phyloP scores from a whole-genome alignment of 306 rosid genomes.

The Cercis canadensis region DNA sequence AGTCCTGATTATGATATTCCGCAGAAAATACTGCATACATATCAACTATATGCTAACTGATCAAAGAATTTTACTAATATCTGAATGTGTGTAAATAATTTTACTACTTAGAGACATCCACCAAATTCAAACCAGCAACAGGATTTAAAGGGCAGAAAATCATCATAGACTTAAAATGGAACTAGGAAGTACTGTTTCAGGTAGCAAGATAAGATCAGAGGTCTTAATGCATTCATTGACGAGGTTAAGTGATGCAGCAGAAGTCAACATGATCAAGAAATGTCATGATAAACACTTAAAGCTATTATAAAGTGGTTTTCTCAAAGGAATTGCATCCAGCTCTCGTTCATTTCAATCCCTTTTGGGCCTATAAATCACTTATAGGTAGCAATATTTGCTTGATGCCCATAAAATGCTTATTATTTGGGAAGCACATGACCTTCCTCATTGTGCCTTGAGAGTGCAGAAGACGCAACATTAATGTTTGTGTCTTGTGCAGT shows the following conservation, averaged over 20 bases:
- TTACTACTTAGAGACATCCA: not conserved
- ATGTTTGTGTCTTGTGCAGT: not conserved
- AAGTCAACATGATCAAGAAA: not conserved
- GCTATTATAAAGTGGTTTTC: not conserved
- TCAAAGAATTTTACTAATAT: slow-evolving; percentile 14
- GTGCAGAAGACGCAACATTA: not conserved
- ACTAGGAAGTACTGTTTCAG: not conserved
- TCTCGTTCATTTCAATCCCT: not conserved
- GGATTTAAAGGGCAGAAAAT: too few species aligned
- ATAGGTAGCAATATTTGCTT: not conserved
- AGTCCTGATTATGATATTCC: slow-evolving; percentile 20
- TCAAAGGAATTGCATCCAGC: not conserved
- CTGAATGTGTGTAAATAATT: not conserved
- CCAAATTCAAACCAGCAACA: not conserved
- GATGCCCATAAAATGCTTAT: not conserved
- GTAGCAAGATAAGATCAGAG: slow-evolving; percentile 5
- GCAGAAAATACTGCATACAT: not conserved
- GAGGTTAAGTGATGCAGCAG: not conserved
- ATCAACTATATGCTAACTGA: not conserved
- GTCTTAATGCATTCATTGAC: slow-evolving; percentile 9
- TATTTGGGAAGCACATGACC: not conserved
- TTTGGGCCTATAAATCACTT: not conserved
- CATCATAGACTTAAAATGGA: not conserved
- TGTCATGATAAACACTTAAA: slow-evolving; percentile 6
- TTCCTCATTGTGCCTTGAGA: not conserved